Conservation (phyloP, 192 early-diverging fungal genomes). For the Coemansia sp. region DNA sequence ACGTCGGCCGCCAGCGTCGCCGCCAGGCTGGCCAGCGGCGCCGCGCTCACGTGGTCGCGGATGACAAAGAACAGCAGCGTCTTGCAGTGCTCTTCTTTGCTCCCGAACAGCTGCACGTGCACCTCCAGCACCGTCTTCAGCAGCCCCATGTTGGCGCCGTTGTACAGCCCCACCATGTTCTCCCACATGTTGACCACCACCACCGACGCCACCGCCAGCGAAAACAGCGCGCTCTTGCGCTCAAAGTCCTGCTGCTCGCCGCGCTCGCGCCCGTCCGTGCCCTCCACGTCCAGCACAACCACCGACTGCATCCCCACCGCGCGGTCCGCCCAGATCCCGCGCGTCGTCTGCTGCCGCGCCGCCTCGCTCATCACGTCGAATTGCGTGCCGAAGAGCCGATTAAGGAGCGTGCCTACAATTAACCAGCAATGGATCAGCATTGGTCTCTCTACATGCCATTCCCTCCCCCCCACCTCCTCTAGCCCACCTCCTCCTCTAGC, state of each 20-base stretch:
- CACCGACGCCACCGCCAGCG: conserved; percentile 90
- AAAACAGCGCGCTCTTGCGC: conserved; percentile 95
- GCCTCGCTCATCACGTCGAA: conserved; percentile 96
- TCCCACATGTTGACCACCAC: conserved; percentile 99
- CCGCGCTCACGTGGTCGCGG: conserved; percentile 87
- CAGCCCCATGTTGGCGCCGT: conserved; percentile 98
- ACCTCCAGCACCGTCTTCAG: conserved; percentile 99
- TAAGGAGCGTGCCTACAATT: conserved; percentile 80
- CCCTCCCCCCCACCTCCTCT: too few species aligned
- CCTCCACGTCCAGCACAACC: conserved; percentile 97
- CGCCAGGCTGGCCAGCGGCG: conserved; percentile 76
- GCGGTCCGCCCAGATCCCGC: conserved; percentile 96
- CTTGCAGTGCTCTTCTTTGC: conserved; percentile 71
- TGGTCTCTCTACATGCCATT: too few species aligned
- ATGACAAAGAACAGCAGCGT: conserved; percentile 95
- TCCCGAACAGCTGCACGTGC: conserved; percentile 93
- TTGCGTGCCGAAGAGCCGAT: conserved; percentile 87
- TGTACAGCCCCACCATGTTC: conserved; percentile 94
- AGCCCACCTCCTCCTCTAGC: neutral
- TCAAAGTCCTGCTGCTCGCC: conserved; percentile 99
- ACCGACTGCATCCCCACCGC: conserved; percentile 60
- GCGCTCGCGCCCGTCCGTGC: conserved; percentile 96
- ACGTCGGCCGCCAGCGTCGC: conserved; percentile 78
- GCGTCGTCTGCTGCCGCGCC: conserved; percentile 87
- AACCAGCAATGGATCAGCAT: conserved; percentile 69